phyloP scores from a whole-genome alignment of 176 grass and related monocot genomes.

The Hordeum vulgare region MorexV3_pseudomolecules_assembly NC_058518.1:74799925-74800424 shows the following conservation, averaged over 20 bases:
- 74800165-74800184: slow-evolving; percentile 38
- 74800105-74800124: slow-evolving; percentile 37
- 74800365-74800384: slow-evolving; percentile 52
- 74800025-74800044: slow-evolving; percentile 45
- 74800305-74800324: slow-evolving; percentile 44
- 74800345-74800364: slow-evolving; percentile 43
- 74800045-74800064: slow-evolving; percentile 49
- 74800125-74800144: slow-evolving; percentile 25
- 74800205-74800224: slow-evolving; percentile 19
- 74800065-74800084: neutral
- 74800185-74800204: slow-evolving; percentile 32
- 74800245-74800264: slow-evolving; percentile 24
- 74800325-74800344: slow-evolving; percentile 55
- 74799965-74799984: slow-evolving; percentile 45
- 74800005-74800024: slow-evolving; percentile 43
- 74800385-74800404: slow-evolving; percentile 36
- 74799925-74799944: slow-evolving; percentile 37
- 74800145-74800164: slow-evolving; percentile 36
- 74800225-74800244: slow-evolving; percentile 46
- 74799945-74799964: slow-evolving; percentile 41
- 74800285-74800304: slow-evolving; percentile 66
- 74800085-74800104: slow-evolving; percentile 46
- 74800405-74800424: slow-evolving; percentile 57
- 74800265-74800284: slow-evolving; percentile 39
- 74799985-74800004: slow-evolving; percentile 31